These are phyloP conservation scores for Elongisporangium anandrum DNA, from an alignment of 352 stramenopile species.

Conservation along the genomic window DNA sequence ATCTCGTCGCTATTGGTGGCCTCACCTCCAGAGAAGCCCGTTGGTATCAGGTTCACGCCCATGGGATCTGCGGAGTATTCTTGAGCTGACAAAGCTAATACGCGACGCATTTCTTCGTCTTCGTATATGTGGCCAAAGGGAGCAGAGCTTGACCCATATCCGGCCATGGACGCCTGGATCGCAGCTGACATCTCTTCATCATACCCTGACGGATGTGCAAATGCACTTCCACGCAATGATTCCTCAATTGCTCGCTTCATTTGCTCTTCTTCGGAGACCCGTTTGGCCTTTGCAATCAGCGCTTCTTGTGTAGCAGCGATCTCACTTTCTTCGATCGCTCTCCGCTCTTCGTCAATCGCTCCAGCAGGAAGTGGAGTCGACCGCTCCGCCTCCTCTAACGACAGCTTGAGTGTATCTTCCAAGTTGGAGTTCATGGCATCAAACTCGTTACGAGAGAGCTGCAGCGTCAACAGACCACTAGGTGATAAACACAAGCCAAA, in stretches of 20 bases:
- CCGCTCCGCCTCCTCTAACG: slow-evolving; percentile 40
- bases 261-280: slow-evolving; percentile 70
- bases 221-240: slow-evolving; percentile 34
- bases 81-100: slow-evolving; percentile 56
- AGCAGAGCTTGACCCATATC: slow-evolving; percentile 2
- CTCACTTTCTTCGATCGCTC: slow-evolving; percentile 62
- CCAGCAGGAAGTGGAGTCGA: slow-evolving; percentile 1
- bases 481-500: slow-evolving; percentile 2
- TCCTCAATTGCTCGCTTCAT: slow-evolving; percentile 62
- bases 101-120: slow-evolving; percentile 58
- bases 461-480: background rate
- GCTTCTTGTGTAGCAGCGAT: slow-evolving; percentile 71
- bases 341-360: background rate
- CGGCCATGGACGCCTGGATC: slow-evolving; percentile 55
- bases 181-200: slow-evolving; percentile 57
- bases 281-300: slow-evolving; percentile 58
- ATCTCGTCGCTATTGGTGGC: slow-evolving; percentile 49
- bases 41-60: background rate
- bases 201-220: slow-evolving; percentile 17
- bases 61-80: slow-evolving; percentile 22
- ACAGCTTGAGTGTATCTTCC: slow-evolving; percentile 69
- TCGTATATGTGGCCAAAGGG: slow-evolving; percentile 28
- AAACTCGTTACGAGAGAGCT: slow-evolving; percentile 75
- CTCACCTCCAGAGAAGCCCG: slow-evolving; percentile 13
- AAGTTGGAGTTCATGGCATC: slow-evolving; percentile 71